Base-by-base conservation (phyloP, 2,329 filamentous ascomycete genomes). In the Cladophialophora chaetospira region DNA sequence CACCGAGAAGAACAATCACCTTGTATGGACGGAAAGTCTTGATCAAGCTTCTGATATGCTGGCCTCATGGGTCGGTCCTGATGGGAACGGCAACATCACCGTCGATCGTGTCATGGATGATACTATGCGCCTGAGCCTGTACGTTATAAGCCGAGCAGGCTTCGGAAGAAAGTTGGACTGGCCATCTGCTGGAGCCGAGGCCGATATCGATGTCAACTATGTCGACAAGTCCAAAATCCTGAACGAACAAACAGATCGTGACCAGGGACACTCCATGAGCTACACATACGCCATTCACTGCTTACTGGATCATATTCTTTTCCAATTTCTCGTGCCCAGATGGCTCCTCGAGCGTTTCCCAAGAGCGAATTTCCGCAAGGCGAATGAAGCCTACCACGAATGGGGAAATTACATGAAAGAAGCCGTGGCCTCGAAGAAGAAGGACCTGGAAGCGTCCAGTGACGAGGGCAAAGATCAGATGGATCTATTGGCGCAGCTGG, bases 1-100 rank as follows among this genome's bases (percentile, higher is more conserved):
- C 71, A 89, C 87, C 55, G 89, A 93, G 74, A 85, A 81, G 72
- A 92, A 90, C 70, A 86, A 89, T 55, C 77, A 79, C 11, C 70
- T 88, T 23, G 84, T 88, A 1, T 89, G 86, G 71, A 74, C 73
- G 6, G 85, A 89, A 68, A 79, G 81, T 1, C 75, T 88, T 53
- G 73, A 77, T 55, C 88, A 92, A 73, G 82, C 87, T 0, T 74
- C 81, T 59, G 79, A 80, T 10, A 81, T 89, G 81, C 66, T 88
- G 26, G 69, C 72, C 31, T 76, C 78, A 45, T 89, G 86, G 84
- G 72, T 81, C 4, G 76, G 73, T 0, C 65, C 70, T 3, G 70
- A 75, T 29, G 72, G 72, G 2, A 61, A 68, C 52, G 73, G 67
- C 5, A 76, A 76, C 57, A 71, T 69, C 36, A 83, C 82, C 0